Conservation (phyloP, 768 basidiomycete species). For the Kwoniella pini region DNA sequence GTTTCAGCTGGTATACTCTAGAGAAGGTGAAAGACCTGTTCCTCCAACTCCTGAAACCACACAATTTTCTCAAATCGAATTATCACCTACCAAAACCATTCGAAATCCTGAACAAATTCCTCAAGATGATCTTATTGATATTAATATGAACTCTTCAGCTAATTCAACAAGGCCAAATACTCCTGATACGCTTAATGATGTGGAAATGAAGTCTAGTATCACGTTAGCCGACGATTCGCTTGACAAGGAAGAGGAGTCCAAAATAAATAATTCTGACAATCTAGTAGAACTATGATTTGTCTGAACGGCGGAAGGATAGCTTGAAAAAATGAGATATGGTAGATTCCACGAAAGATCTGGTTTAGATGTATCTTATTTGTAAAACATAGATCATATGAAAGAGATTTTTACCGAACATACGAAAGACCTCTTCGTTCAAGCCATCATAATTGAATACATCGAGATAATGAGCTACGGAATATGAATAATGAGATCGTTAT, state of each 20-base stretch:
- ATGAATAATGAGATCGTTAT: no score
- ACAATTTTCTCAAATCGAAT: neutral
- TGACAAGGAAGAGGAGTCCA: neutral
- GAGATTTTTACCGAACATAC: no score
- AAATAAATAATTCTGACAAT: neutral
- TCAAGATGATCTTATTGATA: slow-evolving; percentile 7
- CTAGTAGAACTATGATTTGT: neutral
- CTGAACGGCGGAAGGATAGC: neutral
- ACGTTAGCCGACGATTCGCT: neutral
- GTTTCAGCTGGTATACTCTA: slow-evolving; percentile 4
- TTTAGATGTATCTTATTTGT: no score
- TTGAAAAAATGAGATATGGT: no score
- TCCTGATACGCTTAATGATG: neutral
- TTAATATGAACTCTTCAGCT: slow-evolving; percentile 1
- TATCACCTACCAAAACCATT: neutral
- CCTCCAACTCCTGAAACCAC: neutral
- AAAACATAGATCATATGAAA: no score
- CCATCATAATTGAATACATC: no score
- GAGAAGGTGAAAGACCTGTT: slow-evolving; percentile 9
- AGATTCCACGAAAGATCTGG: no score
- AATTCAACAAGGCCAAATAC: slow-evolving; percentile 1
- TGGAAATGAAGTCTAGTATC: neutral
- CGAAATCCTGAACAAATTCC: neutral
- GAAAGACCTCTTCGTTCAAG: no score
- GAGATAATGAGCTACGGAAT: no score